Conservation (phyloP, 1,139 yeast genomes). For the Saccharomycopsis phalli region DNA sequence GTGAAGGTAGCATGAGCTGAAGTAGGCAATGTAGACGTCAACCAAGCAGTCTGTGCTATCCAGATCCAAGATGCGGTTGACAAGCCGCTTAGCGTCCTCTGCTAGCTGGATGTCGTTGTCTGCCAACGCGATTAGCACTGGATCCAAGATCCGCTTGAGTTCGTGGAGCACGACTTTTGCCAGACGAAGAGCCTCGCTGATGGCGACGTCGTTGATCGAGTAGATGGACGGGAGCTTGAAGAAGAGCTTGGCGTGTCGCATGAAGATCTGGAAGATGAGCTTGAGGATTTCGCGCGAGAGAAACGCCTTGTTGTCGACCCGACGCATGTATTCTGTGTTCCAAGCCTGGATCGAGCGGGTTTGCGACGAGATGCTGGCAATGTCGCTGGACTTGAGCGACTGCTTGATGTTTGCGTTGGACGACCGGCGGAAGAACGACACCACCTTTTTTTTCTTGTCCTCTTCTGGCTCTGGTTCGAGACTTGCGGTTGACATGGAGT, state of each 20-base stretch:
- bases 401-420: not conserved
- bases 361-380: not conserved
- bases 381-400: not conserved
- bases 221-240: constrained; percentile 23
- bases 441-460: constrained; percentile 3
- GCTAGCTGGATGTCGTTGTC: constrained; percentile 23
- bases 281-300: constrained; percentile 24
- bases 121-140: constrained; percentile 23
- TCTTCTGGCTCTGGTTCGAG: not conserved
- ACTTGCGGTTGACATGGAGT: not conserved
- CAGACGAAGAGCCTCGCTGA: constrained; percentile 20
- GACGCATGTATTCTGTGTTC: constrained; percentile 15
- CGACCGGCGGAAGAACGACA: constrained; percentile 6
- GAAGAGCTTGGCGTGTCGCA: constrained; percentile 24
- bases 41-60: constrained; percentile 21
- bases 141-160: constrained; percentile 22
- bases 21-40: constrained; percentile 22
- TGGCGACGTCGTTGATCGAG: constrained; percentile 19
- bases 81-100: constrained; percentile 22
- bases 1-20: constrained; percentile 22
- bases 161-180: constrained; percentile 17
- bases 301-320: constrained; percentile 15
- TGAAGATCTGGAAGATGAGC: constrained; percentile 24
- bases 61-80: constrained; percentile 21
- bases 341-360: constrained; percentile 7